phyloP scores from a whole-genome alignment of 1,139 yeast genomes.

The Candida tropicalis region DNA sequence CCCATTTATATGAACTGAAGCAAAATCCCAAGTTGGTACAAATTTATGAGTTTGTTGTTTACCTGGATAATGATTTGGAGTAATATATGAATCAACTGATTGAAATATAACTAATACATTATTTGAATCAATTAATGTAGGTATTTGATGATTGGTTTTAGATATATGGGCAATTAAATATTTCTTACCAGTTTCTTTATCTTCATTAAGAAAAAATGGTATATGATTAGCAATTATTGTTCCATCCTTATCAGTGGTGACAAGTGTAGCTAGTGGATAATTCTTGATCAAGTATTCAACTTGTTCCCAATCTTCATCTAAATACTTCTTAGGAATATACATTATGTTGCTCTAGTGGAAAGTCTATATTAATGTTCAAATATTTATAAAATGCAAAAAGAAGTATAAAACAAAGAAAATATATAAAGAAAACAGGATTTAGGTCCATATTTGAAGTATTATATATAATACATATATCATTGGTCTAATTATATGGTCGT shows the following conservation, averaged over 20 bases:
- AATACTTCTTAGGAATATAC: constrained; percentile 35
- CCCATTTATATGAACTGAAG: constrained; percentile 62
- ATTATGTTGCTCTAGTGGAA: constrained; percentile 14
- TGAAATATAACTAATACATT: constrained; percentile 58
- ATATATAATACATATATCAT: background rate
- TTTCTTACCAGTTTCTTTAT: constrained; percentile 40
- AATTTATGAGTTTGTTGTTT: constrained; percentile 61
- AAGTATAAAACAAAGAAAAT: background rate
- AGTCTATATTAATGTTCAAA: background rate
- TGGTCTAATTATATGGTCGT: background rate
- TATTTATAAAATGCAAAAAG: background rate
- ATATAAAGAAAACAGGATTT: too few species aligned
- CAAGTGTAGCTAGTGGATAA: constrained; percentile 57
- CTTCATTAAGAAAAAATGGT: constrained; percentile 52
- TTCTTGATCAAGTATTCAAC: constrained; percentile 45
- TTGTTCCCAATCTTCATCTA: constrained; percentile 38
- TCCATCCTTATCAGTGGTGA: constrained; percentile 41
- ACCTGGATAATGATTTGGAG: constrained; percentile 63
- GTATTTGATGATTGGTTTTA: constrained; percentile 54
- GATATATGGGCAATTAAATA: constrained; percentile 61
- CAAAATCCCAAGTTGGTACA: constrained; percentile 78
- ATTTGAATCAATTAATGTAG: constrained; percentile 41
- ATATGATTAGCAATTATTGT: constrained; percentile 58
- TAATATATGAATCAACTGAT: constrained; percentile 55
- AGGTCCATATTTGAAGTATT: background rate